phyloP scores from a whole-genome alignment of 2,329 filamentous ascomycete genomes.

The Fusarium sterilihyphosum region DNA sequence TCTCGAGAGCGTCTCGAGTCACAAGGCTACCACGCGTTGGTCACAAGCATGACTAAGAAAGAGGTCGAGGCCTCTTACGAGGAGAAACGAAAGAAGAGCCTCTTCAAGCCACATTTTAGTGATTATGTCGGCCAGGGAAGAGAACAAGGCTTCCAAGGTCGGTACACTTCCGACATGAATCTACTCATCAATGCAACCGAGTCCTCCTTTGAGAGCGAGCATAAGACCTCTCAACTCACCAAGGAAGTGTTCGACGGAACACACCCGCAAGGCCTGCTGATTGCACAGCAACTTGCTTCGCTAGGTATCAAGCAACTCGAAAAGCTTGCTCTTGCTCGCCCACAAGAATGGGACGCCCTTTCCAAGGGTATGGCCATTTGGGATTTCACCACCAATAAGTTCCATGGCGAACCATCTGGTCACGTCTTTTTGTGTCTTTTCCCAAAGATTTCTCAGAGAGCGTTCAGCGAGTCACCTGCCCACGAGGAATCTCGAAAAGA shows the following conservation, averaged over 20 bases:
- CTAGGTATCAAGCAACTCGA: constrained; percentile 40
- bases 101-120: not conserved
- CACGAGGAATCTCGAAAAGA: not conserved
- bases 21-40: not conserved
- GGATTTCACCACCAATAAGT: constrained; percentile 36
- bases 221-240: not conserved
- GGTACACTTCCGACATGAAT: not conserved
- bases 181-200: not conserved
- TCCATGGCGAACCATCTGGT: constrained; percentile 30
- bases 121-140: not conserved
- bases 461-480: not conserved
- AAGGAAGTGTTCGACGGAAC: constrained; percentile 9
- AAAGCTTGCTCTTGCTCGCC: constrained; percentile 35
- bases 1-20: not conserved
- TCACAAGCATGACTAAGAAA: not conserved
- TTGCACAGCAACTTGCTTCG: constrained; percentile 24
- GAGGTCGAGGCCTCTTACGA: not conserved
- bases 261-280: constrained; percentile 9
- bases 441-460: constrained; percentile 37
- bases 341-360: constrained; percentile 37
- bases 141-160: not conserved
- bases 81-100: not conserved
- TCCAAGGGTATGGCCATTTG: constrained; percentile 41
- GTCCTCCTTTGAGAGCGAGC: not conserved
- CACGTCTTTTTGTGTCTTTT: constrained; percentile 40